Base-by-base conservation (phyloP, 2,329 filamentous ascomycete genomes). In the Pseudovirgaria hyperparasitica region DNA sequence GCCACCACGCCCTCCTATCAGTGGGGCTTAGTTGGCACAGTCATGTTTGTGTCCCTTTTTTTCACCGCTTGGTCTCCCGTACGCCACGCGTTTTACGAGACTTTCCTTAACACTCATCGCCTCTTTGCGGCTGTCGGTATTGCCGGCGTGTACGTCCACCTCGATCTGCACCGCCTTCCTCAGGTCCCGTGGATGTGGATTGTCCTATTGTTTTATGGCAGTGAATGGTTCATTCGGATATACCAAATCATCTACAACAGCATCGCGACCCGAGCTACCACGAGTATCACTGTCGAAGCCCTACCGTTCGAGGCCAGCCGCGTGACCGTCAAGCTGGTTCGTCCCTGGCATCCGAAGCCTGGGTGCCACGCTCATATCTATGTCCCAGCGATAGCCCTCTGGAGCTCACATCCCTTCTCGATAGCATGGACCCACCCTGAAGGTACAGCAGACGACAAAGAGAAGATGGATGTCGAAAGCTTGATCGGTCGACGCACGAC, bases 51-150 rank as follows among this genome's bases (percentile, higher is more conserved):
- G 21, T 48, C 80, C 23, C 62, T 96, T 23, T 46, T 80, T 28
- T 44, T 92, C 27, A 62, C 77, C 16, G 77, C 84, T 7, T 60
- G 80, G 28, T 87, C 84, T 3, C 78, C 85, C 0, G 48, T 98
- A 27, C 76, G 90, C 34, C 87, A 94, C 54, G 85, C 86, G 20
- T 94, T 93, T 51, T 98, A 98, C 60, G 90, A 98, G 59, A 92
- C 84, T 1, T 98, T 98, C 59, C 68, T 96, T 42, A 82, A 81
- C 48, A 57, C 78, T 16, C 90, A 96, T 57, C 85, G 92, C 40
- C 52, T 81, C 19, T 59, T 92, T 26, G 84, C 76, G 20, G 53
- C 77, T 19, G 47, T 82, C 28, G 61, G 65, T 25, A 69, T 94
- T 26, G 62, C 70, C 30, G 76, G 75, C 43, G 74, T 86, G 6